Evolutionary conservation across 352 stramenopile species (phyloP), one percentile per base, ranked within the genome.

Genomic region (Thalassiosira hispida): DNA sequence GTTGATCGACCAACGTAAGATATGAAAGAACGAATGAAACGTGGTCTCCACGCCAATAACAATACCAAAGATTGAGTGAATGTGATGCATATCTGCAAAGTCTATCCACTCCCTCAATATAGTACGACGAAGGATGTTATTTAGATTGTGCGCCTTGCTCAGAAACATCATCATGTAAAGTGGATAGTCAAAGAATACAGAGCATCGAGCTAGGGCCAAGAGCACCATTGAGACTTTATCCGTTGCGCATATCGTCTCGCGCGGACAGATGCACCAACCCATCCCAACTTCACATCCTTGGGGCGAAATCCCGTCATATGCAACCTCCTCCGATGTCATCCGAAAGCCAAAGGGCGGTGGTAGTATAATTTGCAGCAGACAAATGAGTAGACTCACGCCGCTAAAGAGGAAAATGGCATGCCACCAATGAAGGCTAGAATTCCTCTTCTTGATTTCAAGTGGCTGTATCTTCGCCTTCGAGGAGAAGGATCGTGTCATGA

Each of bases 131-230:
- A 52, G 23, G 14, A 65, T 3, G 22, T 65, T 56, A 40, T 73
- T 73, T 0, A 64, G 8, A 23, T 62, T 73, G 23, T 51, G 64
- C 0, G 44, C 44, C 31, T 70, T 70, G 11, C n/a, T 59, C 22
- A 70, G 9, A 20, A 70, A 70, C 23, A 70, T 27, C 20, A 73
- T 33, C 46, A 70, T 70, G 23, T 70, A 70, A 4, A 70, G 61
- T 25, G 64, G 64, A 44, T 73, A 73, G 49, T 65, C 53, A 18
- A 62, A 65, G 29, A 52, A 73, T 18, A 18, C 64, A 6, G 49
- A 40, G 23, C 11, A 40, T 2, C 64, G 20, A 8, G 64, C 49
- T 7, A 73, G 16, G 1, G 64, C n/a, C 1, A 73, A 38, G 25
- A 70, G 12, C 9, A 59, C 16, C 0, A 70, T 70, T 0, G 23